These are phyloP conservation scores for Cystofilobasidium ferigula DNA, from an alignment of 768 basidiomycete species.

Conservation along the genomic window DNA sequence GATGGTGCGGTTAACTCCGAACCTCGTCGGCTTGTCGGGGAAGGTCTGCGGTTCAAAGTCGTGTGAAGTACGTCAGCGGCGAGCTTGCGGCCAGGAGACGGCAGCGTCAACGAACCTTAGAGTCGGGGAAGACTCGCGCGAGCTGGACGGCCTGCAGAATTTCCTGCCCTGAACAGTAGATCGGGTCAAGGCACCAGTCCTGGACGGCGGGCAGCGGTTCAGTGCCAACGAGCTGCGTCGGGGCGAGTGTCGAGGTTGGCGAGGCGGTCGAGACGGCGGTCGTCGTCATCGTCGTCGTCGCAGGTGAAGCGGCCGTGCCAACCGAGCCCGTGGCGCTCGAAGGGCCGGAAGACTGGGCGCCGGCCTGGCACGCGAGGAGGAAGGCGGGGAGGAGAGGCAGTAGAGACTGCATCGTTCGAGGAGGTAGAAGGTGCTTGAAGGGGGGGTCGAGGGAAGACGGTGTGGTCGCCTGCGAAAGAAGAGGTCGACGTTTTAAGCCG, in stretches of 20 bases:
- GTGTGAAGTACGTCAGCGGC: not conserved
- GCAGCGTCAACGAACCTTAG: constrained; percentile 48
- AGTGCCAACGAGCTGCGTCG: not conserved
- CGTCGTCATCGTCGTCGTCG: not conserved
- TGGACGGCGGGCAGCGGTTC: constrained; percentile 38
- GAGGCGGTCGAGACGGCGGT: constrained; percentile 13
- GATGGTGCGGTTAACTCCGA: constrained; percentile 54
- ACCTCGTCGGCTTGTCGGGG: constrained; percentile 74
- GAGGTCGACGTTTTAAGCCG: not conserved
- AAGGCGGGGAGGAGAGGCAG: not conserved
- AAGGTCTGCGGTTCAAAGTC: constrained; percentile 58
- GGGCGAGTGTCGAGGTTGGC: constrained; percentile 15
- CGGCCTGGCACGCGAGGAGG: not conserved
- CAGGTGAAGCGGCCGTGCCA: not conserved
- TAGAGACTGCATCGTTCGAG: not conserved
- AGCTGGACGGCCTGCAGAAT: constrained; percentile 71
- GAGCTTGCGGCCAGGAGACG: not conserved
- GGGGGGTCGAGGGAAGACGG: not conserved
- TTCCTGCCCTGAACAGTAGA: constrained; percentile 66
- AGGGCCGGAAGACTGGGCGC: not conserved
- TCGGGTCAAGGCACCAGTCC: constrained; percentile 62
- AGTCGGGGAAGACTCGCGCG: constrained; percentile 61
- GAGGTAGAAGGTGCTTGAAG: no score
- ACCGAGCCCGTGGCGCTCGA: not conserved
- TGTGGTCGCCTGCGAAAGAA: no score